Evolutionary conservation across 2,329 filamentous ascomycete species (phyloP).

Genomic region (Ophiostoma australiae): DNA sequence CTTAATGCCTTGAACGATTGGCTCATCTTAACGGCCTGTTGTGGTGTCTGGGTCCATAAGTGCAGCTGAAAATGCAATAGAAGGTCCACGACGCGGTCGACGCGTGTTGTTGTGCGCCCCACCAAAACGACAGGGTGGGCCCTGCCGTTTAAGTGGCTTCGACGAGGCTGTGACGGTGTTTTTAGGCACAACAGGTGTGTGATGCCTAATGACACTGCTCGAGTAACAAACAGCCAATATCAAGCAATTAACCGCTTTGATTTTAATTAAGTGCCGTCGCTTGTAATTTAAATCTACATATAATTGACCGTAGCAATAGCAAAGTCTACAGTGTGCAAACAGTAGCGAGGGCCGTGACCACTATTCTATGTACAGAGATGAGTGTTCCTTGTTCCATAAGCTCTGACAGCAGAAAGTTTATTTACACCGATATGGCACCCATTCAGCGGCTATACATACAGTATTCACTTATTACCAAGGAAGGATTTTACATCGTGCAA

Average conservation of each 20-base stretch:
- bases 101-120: constrained; percentile 21
- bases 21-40: background rate
- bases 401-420: background rate
- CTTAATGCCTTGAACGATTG: constrained; percentile 1
- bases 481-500: background rate
- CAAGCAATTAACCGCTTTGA: background rate
- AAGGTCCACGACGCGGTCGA: constrained; percentile 16
- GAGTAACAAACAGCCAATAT: background rate
- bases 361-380: background rate
- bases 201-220: background rate
- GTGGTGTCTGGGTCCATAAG: background rate
- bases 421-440: background rate
- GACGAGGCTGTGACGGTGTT: background rate
- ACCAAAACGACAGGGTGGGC: constrained; percentile 20
- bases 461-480: background rate
- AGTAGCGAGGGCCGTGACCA: background rate
- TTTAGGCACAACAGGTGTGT: background rate
- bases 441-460: background rate
- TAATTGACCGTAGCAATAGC: background rate
- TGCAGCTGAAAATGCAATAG: background rate
- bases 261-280: too few relatives aligned
- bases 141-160: background rate
- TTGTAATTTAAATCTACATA: background rate
- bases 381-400: background rate
- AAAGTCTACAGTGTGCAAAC: background rate